Percentiles rank a stretch among this genome's conserved stretches.
These are phyloP conservation scores for Alternaria conjuncta DNA, from an alignment of 2,329 filamentous ascomycete species.

Conservation along the genomic window DNA sequence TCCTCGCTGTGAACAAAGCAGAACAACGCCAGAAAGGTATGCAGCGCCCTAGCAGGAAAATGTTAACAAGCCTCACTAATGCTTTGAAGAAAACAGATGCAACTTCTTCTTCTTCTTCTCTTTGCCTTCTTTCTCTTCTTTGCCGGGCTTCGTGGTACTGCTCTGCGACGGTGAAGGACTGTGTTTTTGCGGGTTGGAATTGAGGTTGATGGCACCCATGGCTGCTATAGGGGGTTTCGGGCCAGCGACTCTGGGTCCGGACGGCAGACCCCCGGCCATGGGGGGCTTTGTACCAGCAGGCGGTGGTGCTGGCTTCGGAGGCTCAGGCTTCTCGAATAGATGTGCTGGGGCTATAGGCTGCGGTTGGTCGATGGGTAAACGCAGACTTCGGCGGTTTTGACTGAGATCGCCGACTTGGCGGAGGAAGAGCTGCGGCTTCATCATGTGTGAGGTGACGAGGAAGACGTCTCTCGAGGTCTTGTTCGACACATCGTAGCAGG, in stretches of 20 bases:
- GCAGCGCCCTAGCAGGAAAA: slow-evolving; percentile 3
- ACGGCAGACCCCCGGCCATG: slow-evolving; percentile 38
- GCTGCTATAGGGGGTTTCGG: slow-evolving; percentile 44
- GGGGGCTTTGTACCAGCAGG: slow-evolving; percentile 53
- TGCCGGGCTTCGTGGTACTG: slow-evolving; percentile 21
- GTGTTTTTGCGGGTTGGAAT: slow-evolving; percentile 23
- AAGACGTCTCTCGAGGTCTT: slow-evolving; percentile 81
- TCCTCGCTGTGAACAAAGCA: slow-evolving; percentile 16
- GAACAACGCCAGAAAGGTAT: slow-evolving; percentile 16
- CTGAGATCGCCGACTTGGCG: slow-evolving; percentile 83
- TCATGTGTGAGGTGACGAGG: slow-evolving; percentile 89
- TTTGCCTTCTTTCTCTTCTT: slow-evolving; percentile 36
- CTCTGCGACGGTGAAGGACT: slow-evolving; percentile 22
- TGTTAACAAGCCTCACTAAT: slow-evolving; percentile 19
- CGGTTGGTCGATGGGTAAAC: slow-evolving; percentile 81
- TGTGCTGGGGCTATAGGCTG: slow-evolving; percentile 83
- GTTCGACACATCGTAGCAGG: slow-evolving; percentile 85
- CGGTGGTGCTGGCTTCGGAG: slow-evolving; percentile 61
- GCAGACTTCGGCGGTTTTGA: slow-evolving; percentile 74
- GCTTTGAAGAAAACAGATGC: slow-evolving; percentile 58
- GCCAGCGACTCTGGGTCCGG: slow-evolving; percentile 33
- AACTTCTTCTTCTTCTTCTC: slow-evolving; percentile 63
- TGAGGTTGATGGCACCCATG: slow-evolving; percentile 43
- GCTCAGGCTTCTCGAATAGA: slow-evolving; percentile 75
- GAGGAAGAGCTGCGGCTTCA: slow-evolving; percentile 82